Base-by-base conservation (phyloP, 768 basidiomycete species). In the Candolleomyces eurysporus region DNA sequence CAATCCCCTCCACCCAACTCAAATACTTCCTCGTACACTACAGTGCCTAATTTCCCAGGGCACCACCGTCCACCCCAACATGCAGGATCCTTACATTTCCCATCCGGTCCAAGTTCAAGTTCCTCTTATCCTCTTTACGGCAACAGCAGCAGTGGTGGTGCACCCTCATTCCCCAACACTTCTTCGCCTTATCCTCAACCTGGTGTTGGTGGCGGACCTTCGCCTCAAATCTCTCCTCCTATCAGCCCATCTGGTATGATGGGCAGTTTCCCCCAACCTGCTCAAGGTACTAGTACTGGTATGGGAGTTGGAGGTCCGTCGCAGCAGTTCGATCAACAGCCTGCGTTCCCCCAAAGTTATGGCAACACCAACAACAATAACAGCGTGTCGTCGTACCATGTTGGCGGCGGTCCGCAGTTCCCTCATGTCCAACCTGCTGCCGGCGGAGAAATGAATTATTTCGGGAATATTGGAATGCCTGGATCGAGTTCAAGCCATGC, bases 141-240 rank as follows among this genome's bases (percentile, higher is more conserved):
- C 22, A 36, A 39, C n/a, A 26, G 40, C 19, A 39, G 9, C 19
- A n/a, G 17, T 39, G 36, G 17, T 39, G 36, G 53, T 48, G 45
- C 48, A 11, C 56, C 61, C 39, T 46, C 52, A 30, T 61, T 56
- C 48, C 60, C 60, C 36, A 39, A n/a, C 10, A 17, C 39, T 50
- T 39, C 55, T 30, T 57, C 55, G 50, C 48, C 61, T 14, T 46
- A 30, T 51, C 21, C 19, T 11, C 21, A 19, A 11, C 40, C 30
- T 30, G 11, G 42, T 43, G 42, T 48, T 32, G 22, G 55, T 36
- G 36, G 61, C 46, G 60, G 60, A 48, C 53, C 52, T 48, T 61
- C 60, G 26, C 60, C 60, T 55, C 49, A 59, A 19, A 48, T 32
- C 16, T 59, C 58, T 17, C 58, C 58, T 49, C 60, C 60, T 56